Percentiles rank a stretch among this genome's conserved stretches.
Evolutionary conservation across 495 filamentous ascomycete species (phyloP).

Genomic region (Penicillium paxilli): DNA sequence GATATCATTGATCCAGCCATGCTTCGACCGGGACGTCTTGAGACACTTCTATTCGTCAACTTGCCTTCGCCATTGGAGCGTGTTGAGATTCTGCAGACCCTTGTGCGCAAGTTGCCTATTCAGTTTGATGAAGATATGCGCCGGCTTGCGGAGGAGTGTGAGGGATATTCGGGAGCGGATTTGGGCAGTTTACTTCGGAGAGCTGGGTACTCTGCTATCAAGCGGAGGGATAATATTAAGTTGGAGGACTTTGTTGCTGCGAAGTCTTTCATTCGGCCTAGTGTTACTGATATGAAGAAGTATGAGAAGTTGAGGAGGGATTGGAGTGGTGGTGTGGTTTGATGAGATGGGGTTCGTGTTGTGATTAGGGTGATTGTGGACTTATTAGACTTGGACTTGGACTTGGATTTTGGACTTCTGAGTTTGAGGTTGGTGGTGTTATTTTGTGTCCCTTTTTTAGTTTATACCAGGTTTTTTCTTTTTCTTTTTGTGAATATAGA

Average conservation of each 20-base stretch:
- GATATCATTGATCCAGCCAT: slow-evolving; percentile 97
- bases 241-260: slow-evolving; percentile 77
- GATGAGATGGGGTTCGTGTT: too few relatives aligned
- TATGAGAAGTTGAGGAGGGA: slow-evolving; percentile 62
- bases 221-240: slow-evolving; percentile 60
- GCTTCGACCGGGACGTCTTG: slow-evolving; percentile 86
- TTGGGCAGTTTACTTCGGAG: slow-evolving; percentile 73
- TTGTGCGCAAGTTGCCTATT: slow-evolving; percentile 66
- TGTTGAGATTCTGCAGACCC: slow-evolving; percentile 79
- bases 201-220: slow-evolving; percentile 75
- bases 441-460: too few relatives aligned
- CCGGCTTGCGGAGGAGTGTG: slow-evolving; percentile 68
- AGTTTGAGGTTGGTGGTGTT: too few relatives aligned
- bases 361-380: too few relatives aligned
- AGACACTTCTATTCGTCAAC: slow-evolving; percentile 87
- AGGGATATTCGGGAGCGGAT: slow-evolving; percentile 91
- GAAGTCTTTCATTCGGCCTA: slow-evolving; percentile 68
- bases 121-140: slow-evolving; percentile 45
- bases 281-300: slow-evolving; percentile 73
- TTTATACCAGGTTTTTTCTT: too few relatives aligned
- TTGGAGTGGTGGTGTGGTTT: slow-evolving; percentile 44
- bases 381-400: too few relatives aligned
- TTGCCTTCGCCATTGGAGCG: slow-evolving; percentile 77
- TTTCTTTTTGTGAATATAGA: too few relatives aligned
- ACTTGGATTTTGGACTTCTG: too few relatives aligned